Evolutionary conservation across 1,284 basidiomycete species (phyloP), one percentile per base, ranked within the genome.

Genomic region (Ustilago lituana): DNA sequence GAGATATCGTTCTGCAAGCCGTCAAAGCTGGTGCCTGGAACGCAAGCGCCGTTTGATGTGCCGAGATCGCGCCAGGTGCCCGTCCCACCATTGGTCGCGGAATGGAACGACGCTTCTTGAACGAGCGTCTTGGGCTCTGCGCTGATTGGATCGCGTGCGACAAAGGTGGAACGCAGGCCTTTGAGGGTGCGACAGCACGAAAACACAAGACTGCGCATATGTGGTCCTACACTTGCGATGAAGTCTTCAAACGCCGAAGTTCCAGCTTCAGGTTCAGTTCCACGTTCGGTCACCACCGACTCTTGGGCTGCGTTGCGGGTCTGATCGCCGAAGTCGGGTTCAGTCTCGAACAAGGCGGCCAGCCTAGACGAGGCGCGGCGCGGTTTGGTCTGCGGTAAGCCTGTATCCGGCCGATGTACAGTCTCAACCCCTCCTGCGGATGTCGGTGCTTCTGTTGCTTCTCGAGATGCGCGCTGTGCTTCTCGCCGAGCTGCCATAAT

Each of bases 181-280:
- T 56, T 54, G 10, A 78, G 60, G 0, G 72, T 77, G 5, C 73
- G 66, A n/a, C 64, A 63, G 43, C 76, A 77, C 1, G 73, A 77
- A 29, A 77, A 77, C 12, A 65, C 56, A 26, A 59, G 58, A 52
- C 76, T 79, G 32, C 76, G 64, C 76, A 79, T 78, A 47, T 79
- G 77, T n/a, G 77, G 77, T 5, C 76, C 77, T 23, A 79, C 55
- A 35, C 62, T 70, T 15, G 68, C 56, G 27, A 78, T 63, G 33
- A 74, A 79, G 26, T 65, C 64, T 19, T 74, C 64, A 35, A 78
- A 79, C 1, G 72, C 68, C 15, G 52, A 52, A 15, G 62, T 29
- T 4, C 50, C 46, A 2, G n/a, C 14, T 27, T 26, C 52, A 15
- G 62, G 32, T 4, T 54, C 46, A 2, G n/a, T 17, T 27, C 31